A percentile compares a stretch with the other conserved stretches of the same genome.
Evolutionary conservation across 108 stramenopile species (phyloP).

Genomic region (Craspedostauros australis): DNA sequence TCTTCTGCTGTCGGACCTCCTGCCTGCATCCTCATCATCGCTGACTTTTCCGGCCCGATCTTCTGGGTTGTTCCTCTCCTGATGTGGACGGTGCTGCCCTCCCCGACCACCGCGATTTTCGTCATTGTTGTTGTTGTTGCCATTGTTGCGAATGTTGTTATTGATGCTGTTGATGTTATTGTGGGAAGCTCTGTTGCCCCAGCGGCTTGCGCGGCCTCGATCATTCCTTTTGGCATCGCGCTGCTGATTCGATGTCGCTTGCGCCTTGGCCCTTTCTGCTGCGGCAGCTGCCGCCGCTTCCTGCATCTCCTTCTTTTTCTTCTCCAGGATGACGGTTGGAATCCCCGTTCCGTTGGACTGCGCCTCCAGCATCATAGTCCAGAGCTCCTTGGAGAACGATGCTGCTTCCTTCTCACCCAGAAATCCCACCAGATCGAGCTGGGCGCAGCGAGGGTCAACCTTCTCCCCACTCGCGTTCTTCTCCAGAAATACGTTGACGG

Average conservation of each 20-base stretch:
- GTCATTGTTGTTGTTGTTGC: not conserved
- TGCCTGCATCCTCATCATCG: not conserved
- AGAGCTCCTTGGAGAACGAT: slow-evolving; percentile 61
- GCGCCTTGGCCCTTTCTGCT: not conserved
- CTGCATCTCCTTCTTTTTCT: slow-evolving; percentile 76
- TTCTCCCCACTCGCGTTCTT: slow-evolving; percentile 14
- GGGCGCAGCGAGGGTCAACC: slow-evolving; percentile 70
- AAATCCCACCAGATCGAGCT: slow-evolving; percentile 77
- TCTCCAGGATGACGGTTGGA: slow-evolving; percentile 63
- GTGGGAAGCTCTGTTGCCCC: not conserved
- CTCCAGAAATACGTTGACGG: slow-evolving; percentile 78
- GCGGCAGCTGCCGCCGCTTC: slow-evolving; percentile 12
- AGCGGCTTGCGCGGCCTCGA: not conserved
- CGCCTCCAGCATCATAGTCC: slow-evolving; percentile 79
- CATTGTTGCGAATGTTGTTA: not conserved
- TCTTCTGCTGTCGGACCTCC: not conserved
- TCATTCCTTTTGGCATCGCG: not conserved
- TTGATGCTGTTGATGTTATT: not conserved
- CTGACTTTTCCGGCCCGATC: too few species aligned
- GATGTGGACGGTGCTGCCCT: not conserved
- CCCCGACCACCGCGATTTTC: not conserved
- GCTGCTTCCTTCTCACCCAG: slow-evolving; percentile 71
- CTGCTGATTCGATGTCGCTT: not conserved
- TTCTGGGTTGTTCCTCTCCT: not conserved
- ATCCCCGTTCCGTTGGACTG: slow-evolving; percentile 53